Base-by-base conservation (phyloP, 768 basidiomycete genomes). In the Boletus patriciae region DNA sequence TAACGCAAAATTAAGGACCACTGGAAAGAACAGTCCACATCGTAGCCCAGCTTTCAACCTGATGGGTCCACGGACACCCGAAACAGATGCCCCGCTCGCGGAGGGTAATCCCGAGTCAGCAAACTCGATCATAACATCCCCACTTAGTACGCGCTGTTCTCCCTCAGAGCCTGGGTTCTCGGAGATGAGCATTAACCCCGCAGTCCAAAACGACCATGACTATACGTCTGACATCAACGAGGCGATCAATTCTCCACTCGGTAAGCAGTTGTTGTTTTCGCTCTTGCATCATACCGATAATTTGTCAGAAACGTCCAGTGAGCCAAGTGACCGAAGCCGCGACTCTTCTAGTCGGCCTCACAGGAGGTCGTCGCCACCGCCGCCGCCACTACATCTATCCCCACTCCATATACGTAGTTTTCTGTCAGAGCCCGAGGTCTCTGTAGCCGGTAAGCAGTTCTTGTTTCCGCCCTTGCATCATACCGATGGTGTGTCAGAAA, bases 351-450 rank as follows among this genome's bases (percentile, higher is more conserved):
- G 18, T 16, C 44, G 31, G 11, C 46, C 9, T 40, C 52, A 6
- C 25, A 65, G 59, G 23, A 48, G 49, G 18, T 7, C 59, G 2
- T 44, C 52, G 1, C 52, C 59, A 1, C 58, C 46, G 21, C 31
- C 31, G 0, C 31, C 31, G 10, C 46, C 15, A 1, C 8, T 43
- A 49, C 29, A 25, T 25, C 25, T 46, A 13, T 47, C 50, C 4
- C 57, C 50, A 2, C 33, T 31, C n/a, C 48, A 54, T 11, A 48
- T 49, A 47, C 19, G 18, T 1, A 27, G 29, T 29, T 54, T 46
- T 19, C 2, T 21, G 18, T 23, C 50, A 8, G 54, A 48, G 7
- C 13, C 33, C 13, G 21, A 3, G 15, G 2, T 3, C 36, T 50
- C 47, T 23, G 19, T 2, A 31, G 10, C 11, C 31, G 31, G 31